Evolutionary conservation across 208 protist genomes (phyloP), one percentile per base, ranked within the genome.

Genomic region (Leishmania mexicana): DNA sequence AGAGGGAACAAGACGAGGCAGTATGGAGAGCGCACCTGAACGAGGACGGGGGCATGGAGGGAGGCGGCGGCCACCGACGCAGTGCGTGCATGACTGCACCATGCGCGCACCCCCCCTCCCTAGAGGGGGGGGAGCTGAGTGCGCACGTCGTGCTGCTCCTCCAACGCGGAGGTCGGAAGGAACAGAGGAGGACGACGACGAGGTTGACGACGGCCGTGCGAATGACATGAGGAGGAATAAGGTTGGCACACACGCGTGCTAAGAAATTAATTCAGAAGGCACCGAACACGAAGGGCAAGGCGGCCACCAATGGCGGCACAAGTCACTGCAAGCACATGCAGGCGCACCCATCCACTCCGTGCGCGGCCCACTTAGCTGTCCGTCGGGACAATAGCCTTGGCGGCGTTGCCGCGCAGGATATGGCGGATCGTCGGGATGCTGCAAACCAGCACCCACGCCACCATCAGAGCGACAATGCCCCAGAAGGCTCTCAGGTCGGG

Each of bases 401-500:
- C 81, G 49, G 83, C 74, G 76, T 87, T 89, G 54, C 92, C 92
- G 51, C 67, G 82, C 19, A 93, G 0, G 7, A 80, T 15, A 21
- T 86, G 78, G 35, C 83, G 86, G 49, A 95, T 77, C 24, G 90
- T 87, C 31, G 93, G 93, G 28, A 92, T 88, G 64, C 85, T 89
- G 80, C 89, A 94, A 24, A 96, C 40, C 2, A 89, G 24, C 42
- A 86, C 83, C 94, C 94, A 97, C 62, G 78, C 74, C 73, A 88
- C 81, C 90, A 96, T 94, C 40, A 87, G 38, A 49, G 83, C 91
- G 35, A 94, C 75, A 64, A 97, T 92, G 70, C 82, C 85, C 68
- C 76, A 90, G 82, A 97, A 97, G 24, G 91, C 82, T 35, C 77
- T 76, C 68, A 97, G 87, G 71, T 89, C 88, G 75, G 80, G 71